Base-by-base conservation (phyloP, 306 rosid species). In the Cucurbita moschata region DNA sequence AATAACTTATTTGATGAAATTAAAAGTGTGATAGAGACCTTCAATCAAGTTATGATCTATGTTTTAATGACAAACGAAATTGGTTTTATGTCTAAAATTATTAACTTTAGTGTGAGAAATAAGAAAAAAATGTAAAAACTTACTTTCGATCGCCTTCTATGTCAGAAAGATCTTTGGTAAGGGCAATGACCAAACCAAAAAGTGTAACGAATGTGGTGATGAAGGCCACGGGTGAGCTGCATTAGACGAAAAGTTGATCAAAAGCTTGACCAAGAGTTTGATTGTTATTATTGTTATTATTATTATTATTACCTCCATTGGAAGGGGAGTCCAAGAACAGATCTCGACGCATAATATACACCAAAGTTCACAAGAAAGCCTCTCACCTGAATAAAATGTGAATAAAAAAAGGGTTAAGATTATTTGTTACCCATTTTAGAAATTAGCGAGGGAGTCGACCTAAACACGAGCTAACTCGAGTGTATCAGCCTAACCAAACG, bases 141-240 rank as follows among this genome's bases (percentile, higher is more conserved):
- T 86, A 93, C 96, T 88, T 93, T 73, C 96, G 97, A 83, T 93
- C 97, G 3, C 97, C 98, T 79, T 90, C 98, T 65, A 93, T 95
- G 63, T 92, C 98, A 1, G 98, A 90, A 82, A 92, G 96, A 87
- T 92, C 98, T 83, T 92, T 92, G 43, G 98, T 92, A 39, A 92
- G 86, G 59, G 98, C 98, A 81, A 90, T 92, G 72, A 92, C 96
- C 85, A 92, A 81, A 26, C 96, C 96, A 46, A 92, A 92, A 56
- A 92, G 80, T 44, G 96, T 90, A 16, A 92, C 98, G 56, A 92
- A 92, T 37, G 88, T 77, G 35, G 96, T 92, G 81, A 92, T 88
- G 79, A 92, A 92, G 68, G 83, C 88, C 75, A 92, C 91, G 6
- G 98, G 87, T 23, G 96, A 73, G 81, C 98, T 92, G 96, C 89